phyloP scores from a whole-genome alignment of 2,329 filamentous ascomycete genomes.

The Pyrenophora tritici-repentis region DNA sequence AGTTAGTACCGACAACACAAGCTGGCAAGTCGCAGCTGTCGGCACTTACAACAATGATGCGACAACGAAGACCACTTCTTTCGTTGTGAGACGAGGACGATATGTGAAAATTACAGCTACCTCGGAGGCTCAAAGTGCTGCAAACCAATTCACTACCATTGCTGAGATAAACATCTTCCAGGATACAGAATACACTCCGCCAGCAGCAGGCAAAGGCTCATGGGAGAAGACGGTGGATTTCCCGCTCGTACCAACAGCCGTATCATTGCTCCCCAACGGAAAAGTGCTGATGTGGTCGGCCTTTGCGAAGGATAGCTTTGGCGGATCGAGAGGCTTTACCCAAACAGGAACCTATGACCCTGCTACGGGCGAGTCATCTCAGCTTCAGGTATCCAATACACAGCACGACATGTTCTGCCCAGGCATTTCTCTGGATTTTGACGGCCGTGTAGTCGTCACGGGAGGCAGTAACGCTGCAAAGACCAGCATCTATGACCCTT shows the following conservation, averaged over 20 bases:
- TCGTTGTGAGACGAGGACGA: conserved; percentile 26
- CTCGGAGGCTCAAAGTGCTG: conserved; percentile 26
- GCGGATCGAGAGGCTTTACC: conserved; percentile 32
- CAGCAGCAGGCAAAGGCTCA: conserved; percentile 25
- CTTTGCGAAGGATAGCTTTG: conserved; percentile 23
- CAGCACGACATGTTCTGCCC: conserved; percentile 64
- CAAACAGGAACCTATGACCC: conserved; percentile 42
- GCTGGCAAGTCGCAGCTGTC: conserved; percentile 29
- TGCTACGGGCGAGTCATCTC: conserved; percentile 24
- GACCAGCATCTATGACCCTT: conserved; percentile 52
- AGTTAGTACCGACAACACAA: conserved; percentile 37
- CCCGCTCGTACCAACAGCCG: conserved; percentile 33
- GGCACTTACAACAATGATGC: conserved; percentile 35
- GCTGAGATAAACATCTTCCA: conserved; percentile 36
- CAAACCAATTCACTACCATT: conserved; percentile 25
- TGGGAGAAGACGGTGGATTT: conserved; percentile 38
- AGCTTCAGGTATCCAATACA: conserved; percentile 47
- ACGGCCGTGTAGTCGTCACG: conserved; percentile 58
- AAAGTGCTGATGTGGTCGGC: conserved; percentile 36
- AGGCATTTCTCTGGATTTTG: conserved; percentile 56
- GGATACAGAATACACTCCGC: conserved; percentile 24
- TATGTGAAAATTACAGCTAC: conserved; percentile 33
- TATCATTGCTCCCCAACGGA: conserved; percentile 29
- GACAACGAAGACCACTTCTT: conserved; percentile 30
- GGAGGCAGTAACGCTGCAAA: conserved; percentile 58